A percentile compares a stretch with the other conserved stretches of the same genome.
Evolutionary conservation across 495 filamentous ascomycete genomes (phyloP).

Genomic region (Neurospora tetraspora): DNA sequence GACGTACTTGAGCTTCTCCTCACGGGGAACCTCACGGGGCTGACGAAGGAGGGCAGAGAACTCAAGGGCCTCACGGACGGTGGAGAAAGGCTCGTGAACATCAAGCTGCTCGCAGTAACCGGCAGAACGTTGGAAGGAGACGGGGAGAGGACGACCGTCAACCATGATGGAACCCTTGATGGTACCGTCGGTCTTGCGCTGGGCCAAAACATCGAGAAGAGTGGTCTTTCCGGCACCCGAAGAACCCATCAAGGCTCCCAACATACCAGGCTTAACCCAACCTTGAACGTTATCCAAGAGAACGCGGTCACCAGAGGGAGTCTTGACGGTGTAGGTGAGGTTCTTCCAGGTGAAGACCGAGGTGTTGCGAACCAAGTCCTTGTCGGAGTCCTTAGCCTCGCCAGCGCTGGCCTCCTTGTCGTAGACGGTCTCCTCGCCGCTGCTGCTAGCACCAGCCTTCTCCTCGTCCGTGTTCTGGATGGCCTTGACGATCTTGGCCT

Average conservation of each 20-base stretch:
- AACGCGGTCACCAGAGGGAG: slow-evolving; percentile 43
- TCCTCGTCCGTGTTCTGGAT: slow-evolving; percentile 26
- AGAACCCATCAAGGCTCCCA: slow-evolving; percentile 75
- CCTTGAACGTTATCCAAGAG: slow-evolving; percentile 62
- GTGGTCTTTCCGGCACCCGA: slow-evolving; percentile 73
- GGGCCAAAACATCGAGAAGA: slow-evolving; percentile 55
- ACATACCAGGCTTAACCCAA: slow-evolving; percentile 67
- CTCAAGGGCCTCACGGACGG: slow-evolving; percentile 68
- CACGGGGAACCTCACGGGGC: slow-evolving; percentile 47
- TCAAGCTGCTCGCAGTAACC: slow-evolving; percentile 86
- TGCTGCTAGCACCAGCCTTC: slow-evolving; percentile 16
- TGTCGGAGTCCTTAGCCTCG: slow-evolving; percentile 15
- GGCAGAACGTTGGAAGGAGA: slow-evolving; percentile 73
- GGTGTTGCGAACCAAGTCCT: slow-evolving; percentile 37
- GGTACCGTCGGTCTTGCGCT: slow-evolving; percentile 64
- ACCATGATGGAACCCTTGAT: slow-evolving; percentile 65
- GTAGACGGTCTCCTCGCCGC: slow-evolving; percentile 22
- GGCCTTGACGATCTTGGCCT: slow-evolving; percentile 19
- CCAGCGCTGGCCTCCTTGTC: slow-evolving; percentile 20
- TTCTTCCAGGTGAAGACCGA: slow-evolving; percentile 52
- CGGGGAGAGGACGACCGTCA: slow-evolving; percentile 57
- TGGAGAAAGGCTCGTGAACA: slow-evolving; percentile 67
- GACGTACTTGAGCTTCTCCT: slow-evolving; percentile 75
- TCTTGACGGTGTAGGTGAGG: slow-evolving; percentile 55
- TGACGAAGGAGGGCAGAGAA: slow-evolving; percentile 77